Base-by-base conservation (phyloP, 1,284 basidiomycete species). In the Tilletia walkeri region DNA sequence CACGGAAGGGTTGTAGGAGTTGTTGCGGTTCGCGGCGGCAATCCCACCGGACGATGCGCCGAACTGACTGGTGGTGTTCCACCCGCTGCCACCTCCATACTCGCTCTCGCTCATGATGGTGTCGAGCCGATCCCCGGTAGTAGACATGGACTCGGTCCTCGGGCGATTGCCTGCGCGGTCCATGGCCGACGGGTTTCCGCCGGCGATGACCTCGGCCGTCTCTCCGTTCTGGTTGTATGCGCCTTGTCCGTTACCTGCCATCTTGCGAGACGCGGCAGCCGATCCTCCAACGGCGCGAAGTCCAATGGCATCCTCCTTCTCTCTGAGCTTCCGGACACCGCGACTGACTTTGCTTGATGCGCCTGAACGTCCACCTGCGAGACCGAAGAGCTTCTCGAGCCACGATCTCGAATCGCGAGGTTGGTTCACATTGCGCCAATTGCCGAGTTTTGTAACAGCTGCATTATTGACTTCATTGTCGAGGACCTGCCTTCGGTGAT, bases 381-480 rank as follows among this genome's bases (percentile, higher is more conserved):
- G 90, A 0, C 92, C 92, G 0, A 94, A 84, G 18, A 93, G 73
- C 75, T 88, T 90, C 84, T 94, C 89, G 72, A 90, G 87, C 88
- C 89, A 92, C 0, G 87, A 85, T 16, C 94, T 89, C 0, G 90
- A 87, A 82, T 95, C 93, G 5, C 84, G 86, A 0, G 91, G 91
- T 78, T 91, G 90, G 82, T 98, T 97, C 63, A 94, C 89, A 82
- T 98, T 98, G 70, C 87, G 88, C 92, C 93, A 95, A 73, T 90
- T 89, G 7, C 89, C 91, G 10, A 98, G 88, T 75, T 91, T 90
- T 0, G 93, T 95, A 16, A 90, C 89, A 9, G 93, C 91, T 0
- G 92, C 93, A 68, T 90, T 94, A 86, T 95, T 95, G 77, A 95
- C 93, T 81, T 94, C 89, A 76, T 96, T 92, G 82, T 98, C 95